phyloP scores from a whole-genome alignment of 129 eudicot genomes.

The Arctium lappa region DNA sequence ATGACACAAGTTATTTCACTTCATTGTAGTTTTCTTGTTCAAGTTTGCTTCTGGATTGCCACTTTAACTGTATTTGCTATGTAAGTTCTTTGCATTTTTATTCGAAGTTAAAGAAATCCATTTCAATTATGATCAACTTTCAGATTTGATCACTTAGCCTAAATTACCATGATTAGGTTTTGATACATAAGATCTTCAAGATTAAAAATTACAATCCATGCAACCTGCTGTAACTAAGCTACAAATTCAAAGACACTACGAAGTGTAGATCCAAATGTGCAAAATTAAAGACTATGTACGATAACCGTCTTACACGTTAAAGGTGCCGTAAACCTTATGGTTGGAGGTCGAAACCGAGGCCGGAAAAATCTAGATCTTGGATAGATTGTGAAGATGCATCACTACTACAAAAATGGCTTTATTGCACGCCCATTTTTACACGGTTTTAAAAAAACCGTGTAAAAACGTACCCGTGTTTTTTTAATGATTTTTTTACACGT shows the following conservation, averaged over 20 bases:
- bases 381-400: too few relatives aligned
- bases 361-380: slow-evolving; percentile 39
- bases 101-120: background rate
- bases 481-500: too few relatives aligned
- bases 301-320: slow-evolving; percentile 50
- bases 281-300: background rate
- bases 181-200: background rate
- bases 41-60: too few relatives aligned
- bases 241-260: background rate
- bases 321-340: slow-evolving; percentile 74
- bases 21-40: background rate
- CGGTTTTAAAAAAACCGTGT: too few relatives aligned
- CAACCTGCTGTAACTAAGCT: background rate
- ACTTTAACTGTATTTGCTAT: too few relatives aligned
- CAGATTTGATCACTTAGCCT: slow-evolving; percentile 2
- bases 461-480: too few relatives aligned
- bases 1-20: background rate
- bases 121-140: slow-evolving; percentile 3
- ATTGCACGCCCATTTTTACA: too few relatives aligned
- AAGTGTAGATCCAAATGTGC: slow-evolving; percentile 13
- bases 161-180: slow-evolving; percentile 12
- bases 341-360: slow-evolving; percentile 71
- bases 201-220: background rate
- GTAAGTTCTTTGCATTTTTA: background rate
- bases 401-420: too few relatives aligned